Evolutionary conservation across 176 grass and related monocot genomes (phyloP).

Genomic region (Oryza meyeriana): DNA sequence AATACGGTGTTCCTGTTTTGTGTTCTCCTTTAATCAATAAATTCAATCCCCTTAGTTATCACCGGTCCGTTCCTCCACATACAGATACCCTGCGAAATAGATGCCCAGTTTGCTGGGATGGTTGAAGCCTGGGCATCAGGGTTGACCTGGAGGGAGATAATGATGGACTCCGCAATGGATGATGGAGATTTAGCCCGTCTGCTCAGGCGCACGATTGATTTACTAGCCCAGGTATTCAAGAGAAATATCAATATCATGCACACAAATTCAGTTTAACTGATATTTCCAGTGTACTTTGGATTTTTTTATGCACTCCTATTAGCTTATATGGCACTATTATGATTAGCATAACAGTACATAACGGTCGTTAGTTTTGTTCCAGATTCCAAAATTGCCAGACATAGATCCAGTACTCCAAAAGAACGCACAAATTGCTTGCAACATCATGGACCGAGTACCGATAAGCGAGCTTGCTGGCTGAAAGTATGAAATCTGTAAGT

Average conservation of each 20-base stretch:
- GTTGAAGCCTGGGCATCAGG: constrained; percentile 98
- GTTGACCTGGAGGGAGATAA: constrained; percentile 95
- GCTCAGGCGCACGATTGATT: constrained; percentile 85
- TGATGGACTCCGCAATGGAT: constrained; percentile 98
- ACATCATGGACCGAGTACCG: constrained; percentile 79
- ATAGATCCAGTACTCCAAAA: constrained; percentile 78
- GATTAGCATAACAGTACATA: constrained; percentile 16
- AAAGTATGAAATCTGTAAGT: constrained; percentile 42
- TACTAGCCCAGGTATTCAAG: constrained; percentile 75
- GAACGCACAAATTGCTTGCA: constrained; percentile 69
- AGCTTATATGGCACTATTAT: not conserved
- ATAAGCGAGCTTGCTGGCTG: constrained; percentile 85
- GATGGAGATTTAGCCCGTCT: constrained; percentile 93
- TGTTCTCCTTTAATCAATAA: not conserved
- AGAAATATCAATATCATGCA: not conserved
- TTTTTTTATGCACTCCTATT: not conserved
- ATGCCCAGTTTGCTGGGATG: constrained; percentile 93
- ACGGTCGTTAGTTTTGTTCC: constrained; percentile 18
- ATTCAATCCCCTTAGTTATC: constrained; percentile 11
- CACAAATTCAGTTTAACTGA: not conserved
- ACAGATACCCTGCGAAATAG: constrained; percentile 87
- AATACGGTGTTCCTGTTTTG: constrained; percentile 22
- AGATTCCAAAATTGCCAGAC: constrained; percentile 99
- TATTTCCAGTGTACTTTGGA: not conserved
- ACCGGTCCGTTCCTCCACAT: constrained; percentile 28